These are phyloP conservation scores for Pseudogymnoascus sp. DNA, from an alignment of 2,329 filamentous ascomycete genomes.

Conservation along the genomic window DNA sequence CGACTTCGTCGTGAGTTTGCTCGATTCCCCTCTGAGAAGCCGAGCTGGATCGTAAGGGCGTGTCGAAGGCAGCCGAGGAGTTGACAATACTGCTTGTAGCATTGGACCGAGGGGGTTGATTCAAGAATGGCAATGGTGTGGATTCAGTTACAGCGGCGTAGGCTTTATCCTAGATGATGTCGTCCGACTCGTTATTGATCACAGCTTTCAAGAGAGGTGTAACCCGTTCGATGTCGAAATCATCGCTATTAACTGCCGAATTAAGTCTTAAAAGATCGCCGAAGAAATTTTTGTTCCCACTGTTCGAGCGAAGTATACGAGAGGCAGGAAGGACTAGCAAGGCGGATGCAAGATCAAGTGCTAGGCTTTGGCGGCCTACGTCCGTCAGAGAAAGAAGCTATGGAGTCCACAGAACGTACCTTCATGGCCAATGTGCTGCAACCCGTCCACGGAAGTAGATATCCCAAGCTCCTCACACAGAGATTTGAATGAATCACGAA, in stretches of 20 bases:
- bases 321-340: conserved; percentile 19
- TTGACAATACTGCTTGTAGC: conserved; percentile 15
- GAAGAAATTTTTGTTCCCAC: conserved; percentile 12
- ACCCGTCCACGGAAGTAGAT: neutral
- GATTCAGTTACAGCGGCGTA: conserved; percentile 30
- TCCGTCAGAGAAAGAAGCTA: no score
- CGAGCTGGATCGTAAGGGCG: no score
- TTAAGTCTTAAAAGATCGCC: conserved; percentile 21
- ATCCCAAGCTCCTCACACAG: neutral
- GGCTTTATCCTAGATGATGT: conserved; percentile 31
- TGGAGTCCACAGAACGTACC: neutral
- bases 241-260: conserved; percentile 16
- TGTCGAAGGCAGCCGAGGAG: no score
- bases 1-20: no score
- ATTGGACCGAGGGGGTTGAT: conserved; percentile 25
- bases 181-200: conserved; percentile 22
- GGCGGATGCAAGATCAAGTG: conserved; percentile 20
- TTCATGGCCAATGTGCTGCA: neutral
- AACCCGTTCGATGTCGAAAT: conserved; percentile 24
- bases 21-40: no score
- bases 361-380: conserved; percentile 23
- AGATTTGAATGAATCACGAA: neutral
- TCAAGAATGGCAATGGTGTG: conserved; percentile 24
- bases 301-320: conserved; percentile 18
- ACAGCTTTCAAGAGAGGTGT: conserved; percentile 28